Evolutionary conservation across 352 stramenopile species (phyloP).

Genomic region (Phytopythium cucurbitacearum): DNA sequence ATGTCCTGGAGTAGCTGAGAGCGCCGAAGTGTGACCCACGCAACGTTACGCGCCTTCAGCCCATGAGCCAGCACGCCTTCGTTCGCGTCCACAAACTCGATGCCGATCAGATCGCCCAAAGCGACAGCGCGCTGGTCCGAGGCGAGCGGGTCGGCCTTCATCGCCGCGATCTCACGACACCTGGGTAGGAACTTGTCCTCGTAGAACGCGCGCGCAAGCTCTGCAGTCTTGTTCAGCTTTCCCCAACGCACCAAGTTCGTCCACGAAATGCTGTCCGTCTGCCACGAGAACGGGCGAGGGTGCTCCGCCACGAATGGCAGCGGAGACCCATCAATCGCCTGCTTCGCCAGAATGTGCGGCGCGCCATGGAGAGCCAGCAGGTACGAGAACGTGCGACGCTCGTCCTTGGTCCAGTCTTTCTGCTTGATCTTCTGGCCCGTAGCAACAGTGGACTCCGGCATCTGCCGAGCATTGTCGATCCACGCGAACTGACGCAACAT

Average conservation of each 20-base stretch:
- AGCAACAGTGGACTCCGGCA: conserved; percentile 34
- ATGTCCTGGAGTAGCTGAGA: conserved; percentile 73
- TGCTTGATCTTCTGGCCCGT: conserved; percentile 56
- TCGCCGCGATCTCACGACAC: conserved; percentile 69
- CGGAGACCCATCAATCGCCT: conserved; percentile 28
- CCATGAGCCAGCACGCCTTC: conserved; percentile 80
- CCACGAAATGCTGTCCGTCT: conserved; percentile 81
- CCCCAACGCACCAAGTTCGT: conserved; percentile 81
- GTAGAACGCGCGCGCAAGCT: conserved; percentile 56
- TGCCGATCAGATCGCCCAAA: conserved; percentile 71
- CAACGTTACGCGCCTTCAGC: conserved; percentile 80
- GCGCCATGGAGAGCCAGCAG: conserved; percentile 70
- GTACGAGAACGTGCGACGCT: conserved; percentile 78
- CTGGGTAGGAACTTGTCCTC: conserved; percentile 71
- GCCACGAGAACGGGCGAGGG: conserved; percentile 56
- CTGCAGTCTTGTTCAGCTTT: conserved; percentile 77
- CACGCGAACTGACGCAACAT: conserved; percentile 66
- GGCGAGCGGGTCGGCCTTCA: conserved; percentile 75
- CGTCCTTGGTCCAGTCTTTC: conserved; percentile 85
- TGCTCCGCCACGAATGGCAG: conserved; percentile 26
- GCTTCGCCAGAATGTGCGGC: conserved; percentile 72
- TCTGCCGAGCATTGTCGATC: conserved; percentile 59
- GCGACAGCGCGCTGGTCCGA: conserved; percentile 73
- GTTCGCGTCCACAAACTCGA: conserved; percentile 85
- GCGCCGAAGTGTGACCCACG: conserved; percentile 77